Evolutionary conservation across 768 basidiomycete species (phyloP), one percentile per base, ranked within the genome.

Genomic region (Vishniacozyma victoriae): DNA sequence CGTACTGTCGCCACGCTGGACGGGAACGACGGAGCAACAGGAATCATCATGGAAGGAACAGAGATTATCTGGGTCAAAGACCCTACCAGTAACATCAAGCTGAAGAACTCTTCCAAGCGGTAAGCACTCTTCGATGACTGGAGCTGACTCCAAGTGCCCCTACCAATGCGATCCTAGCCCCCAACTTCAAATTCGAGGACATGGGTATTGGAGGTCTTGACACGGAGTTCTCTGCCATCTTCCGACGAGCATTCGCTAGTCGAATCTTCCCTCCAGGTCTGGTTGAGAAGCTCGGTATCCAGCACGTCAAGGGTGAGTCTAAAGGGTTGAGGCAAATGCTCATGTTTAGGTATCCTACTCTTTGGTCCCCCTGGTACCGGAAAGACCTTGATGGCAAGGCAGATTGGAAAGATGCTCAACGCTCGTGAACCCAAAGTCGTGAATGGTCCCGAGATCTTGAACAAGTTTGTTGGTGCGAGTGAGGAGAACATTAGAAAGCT

Each of bases 171-270:
- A 93, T 99, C 59, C 79, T 99, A 9, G 84, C 90, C 0, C 90
- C 95, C 1, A 96, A 96, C 73, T 99, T 99, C 80, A 97, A 95
- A 73, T 99, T 99, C 54, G 87, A 93, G 65, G 95, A 99, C 71
- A 97, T 99, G 93, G 95, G 95, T 15, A 97, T 99, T 63, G 95
- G 95, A 64, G 95, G 95, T 64, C 77, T 99, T 26, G 95, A 99
- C 70, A 77, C 81, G 6, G 95, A 99, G 69, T 99, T 99, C 68
- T 82, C 82, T 47, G 84, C 89, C 35, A 99, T 99, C 65, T 99
- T 99, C 78, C 87, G 95, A 69, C 86, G 95, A 64, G 95, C 95
- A 0, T 99, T 99, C 68, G 92, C 95, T 0, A 89, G 86, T 40
- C 88, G 95, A 38, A 90, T 99, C n/a, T 99, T 97, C 74, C 95